These are phyloP conservation scores for Aspergillus viridinutans DNA, from an alignment of 2,329 filamentous ascomycete genomes.

Conservation along the genomic window DNA sequence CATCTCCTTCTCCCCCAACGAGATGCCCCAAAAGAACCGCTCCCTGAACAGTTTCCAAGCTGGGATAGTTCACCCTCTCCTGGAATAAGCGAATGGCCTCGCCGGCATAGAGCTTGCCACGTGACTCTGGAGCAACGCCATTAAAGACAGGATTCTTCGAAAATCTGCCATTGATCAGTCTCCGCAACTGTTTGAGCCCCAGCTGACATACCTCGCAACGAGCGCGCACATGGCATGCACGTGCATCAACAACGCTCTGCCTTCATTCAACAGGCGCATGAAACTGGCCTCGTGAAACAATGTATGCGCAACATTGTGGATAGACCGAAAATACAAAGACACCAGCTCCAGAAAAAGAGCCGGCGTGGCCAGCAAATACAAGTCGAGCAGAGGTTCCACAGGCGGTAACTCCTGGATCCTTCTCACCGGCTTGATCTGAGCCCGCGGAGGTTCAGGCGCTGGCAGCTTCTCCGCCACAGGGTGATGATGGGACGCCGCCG, in stretches of 20 bases:
- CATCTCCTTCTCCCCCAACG: conserved; percentile 16
- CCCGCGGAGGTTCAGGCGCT: background rate
- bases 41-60: conserved; percentile 16
- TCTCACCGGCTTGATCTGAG: background rate
- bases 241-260: conserved; percentile 13
- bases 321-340: conserved; percentile 17
- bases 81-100: conserved; percentile 13
- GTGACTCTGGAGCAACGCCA: conserved; percentile 8
- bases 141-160: conserved; percentile 12
- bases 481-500: background rate
- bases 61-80: conserved; percentile 10
- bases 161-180: conserved; percentile 7
- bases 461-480: background rate
- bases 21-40: conserved; percentile 16
- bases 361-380: conserved; percentile 3
- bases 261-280: conserved; percentile 12
- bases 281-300: conserved; percentile 20
- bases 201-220: conserved; percentile 14
- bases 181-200: background rate
- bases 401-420: background rate
- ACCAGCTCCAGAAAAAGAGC: conserved; percentile 13
- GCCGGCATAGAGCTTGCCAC: conserved; percentile 10
- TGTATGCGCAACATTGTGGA: conserved; percentile 21
- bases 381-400: background rate
- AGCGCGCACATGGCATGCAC: conserved; percentile 20